Percentiles rank a stretch among this genome's conserved stretches.
Conservation (phyloP, 2,329 filamentous ascomycete species). For the Aspergillus aculeatinus region DNA sequence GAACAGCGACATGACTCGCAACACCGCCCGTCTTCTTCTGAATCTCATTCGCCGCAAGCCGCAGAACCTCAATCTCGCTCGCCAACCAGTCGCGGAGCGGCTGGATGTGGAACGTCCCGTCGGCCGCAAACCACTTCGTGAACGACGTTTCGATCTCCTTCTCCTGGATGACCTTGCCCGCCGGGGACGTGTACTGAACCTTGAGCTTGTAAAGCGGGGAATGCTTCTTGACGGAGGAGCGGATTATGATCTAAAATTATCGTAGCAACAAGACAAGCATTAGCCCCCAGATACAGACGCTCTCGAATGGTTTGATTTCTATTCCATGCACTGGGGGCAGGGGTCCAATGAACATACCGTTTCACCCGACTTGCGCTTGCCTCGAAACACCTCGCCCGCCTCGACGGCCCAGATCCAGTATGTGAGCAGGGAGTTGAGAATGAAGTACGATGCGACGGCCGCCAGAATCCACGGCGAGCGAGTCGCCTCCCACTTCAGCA, state of each 20-base stretch:
- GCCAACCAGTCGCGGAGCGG: constrained; percentile 64
- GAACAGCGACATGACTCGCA: constrained; percentile 21
- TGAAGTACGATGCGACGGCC: constrained; percentile 76
- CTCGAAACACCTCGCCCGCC: constrained; percentile 77
- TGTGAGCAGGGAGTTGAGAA: constrained; percentile 75
- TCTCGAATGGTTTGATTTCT: too few species aligned
- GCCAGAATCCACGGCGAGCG: constrained; percentile 72
- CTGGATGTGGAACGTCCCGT: constrained; percentile 60
- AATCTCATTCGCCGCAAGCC: constrained; percentile 47
- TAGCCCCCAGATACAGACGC: neutral
- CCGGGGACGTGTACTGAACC: constrained; percentile 50
- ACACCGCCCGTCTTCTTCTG: constrained; percentile 32
- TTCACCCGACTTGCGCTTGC: constrained; percentile 66
- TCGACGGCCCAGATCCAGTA: constrained; percentile 85
- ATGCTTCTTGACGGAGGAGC: constrained; percentile 73
- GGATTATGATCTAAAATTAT: constrained; percentile 64
- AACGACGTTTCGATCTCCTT: constrained; percentile 57
- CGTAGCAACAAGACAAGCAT: neutral
- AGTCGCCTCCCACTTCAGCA: constrained; percentile 81
- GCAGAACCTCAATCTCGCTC: constrained; percentile 55
- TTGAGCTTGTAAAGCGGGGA: constrained; percentile 76
- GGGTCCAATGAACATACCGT: constrained; percentile 43
- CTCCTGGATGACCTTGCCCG: constrained; percentile 43
- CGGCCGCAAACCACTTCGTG: constrained; percentile 59
- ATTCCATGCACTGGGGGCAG: neutral